Evolutionary conservation across 2,329 filamentous ascomycete genomes (phyloP).

Genomic region (Fusarium zealandicum): DNA sequence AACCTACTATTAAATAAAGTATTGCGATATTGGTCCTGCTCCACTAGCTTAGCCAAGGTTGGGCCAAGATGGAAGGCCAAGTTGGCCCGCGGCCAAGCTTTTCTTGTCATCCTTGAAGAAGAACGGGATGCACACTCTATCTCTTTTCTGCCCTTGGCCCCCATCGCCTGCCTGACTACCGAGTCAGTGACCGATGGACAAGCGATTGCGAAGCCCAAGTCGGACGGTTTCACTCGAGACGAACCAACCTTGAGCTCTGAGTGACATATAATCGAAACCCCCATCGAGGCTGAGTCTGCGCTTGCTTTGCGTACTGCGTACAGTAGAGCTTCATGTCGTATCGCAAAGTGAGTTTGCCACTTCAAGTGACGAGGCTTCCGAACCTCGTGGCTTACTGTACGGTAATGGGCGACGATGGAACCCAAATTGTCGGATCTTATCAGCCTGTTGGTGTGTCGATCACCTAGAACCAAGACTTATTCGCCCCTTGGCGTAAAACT

Average conservation of each 20-base stretch:
- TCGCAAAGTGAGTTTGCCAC: too few relatives aligned
- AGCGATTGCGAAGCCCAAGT: too few relatives aligned
- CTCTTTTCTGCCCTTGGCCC: conserved; percentile 1
- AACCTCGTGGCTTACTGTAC: too few relatives aligned
- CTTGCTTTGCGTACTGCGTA: too few relatives aligned
- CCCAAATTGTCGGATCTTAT: conserved; percentile 1
- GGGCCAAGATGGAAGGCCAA: background rate
- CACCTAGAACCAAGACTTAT: conserved; percentile 8
- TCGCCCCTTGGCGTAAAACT: conserved; percentile 6
- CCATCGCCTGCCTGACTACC: background rate
- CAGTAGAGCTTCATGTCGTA: too few relatives aligned
- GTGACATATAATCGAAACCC: conserved; percentile 26
- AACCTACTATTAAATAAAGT: conserved; percentile 13
- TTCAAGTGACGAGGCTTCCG: background rate
- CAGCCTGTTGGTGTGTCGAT: conserved; percentile 10
- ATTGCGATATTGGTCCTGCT: conserved; percentile 1
- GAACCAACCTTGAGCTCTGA: conserved; percentile 24
- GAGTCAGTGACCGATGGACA: too few relatives aligned
- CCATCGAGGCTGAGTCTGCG: conserved; percentile 3
- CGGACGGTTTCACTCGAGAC: conserved; percentile 5
- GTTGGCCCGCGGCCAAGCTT: conserved; percentile 4
- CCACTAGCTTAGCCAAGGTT: background rate
- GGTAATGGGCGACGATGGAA: background rate
- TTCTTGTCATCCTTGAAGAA: background rate
- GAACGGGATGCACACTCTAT: conserved; percentile 9